These are phyloP conservation scores for Catenaria anguillulae DNA, from an alignment of 371 early-diverging fungal genomes.

Conservation along the genomic window DNA sequence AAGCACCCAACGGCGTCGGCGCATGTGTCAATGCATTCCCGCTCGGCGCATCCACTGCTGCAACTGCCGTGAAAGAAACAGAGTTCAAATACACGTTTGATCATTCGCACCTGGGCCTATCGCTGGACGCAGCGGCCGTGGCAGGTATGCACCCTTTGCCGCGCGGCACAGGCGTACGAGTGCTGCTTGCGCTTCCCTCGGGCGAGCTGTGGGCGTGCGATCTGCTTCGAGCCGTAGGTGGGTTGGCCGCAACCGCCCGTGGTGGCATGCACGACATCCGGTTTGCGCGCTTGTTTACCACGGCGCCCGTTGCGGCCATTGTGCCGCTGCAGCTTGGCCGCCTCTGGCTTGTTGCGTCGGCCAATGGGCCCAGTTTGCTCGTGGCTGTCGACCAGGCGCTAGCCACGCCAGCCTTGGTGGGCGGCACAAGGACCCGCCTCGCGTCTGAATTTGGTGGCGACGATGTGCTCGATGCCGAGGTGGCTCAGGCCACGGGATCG, in stretches of 20 bases:
- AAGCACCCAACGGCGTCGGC: conserved; percentile 39
- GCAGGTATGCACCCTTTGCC: conserved; percentile 7
- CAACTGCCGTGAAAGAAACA: background rate
- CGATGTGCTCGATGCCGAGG: too few species aligned
- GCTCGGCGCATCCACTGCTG: background rate
- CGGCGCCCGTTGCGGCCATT: conserved; percentile 36
- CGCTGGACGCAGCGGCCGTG: conserved; percentile 14
- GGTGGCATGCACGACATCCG: conserved; percentile 9
- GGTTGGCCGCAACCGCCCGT: conserved; percentile 1
- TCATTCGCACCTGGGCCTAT: conserved; percentile 16
- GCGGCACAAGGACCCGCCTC: too few species aligned
- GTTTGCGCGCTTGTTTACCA: conserved; percentile 8
- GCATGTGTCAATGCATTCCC: conserved; percentile 47
- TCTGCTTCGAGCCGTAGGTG: too few species aligned
- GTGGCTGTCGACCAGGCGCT: conserved; percentile 32
- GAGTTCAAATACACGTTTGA: background rate
- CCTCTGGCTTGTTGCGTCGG: conserved; percentile 67
- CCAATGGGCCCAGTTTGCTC: conserved; percentile 62
- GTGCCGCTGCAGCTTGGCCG: conserved; percentile 37
- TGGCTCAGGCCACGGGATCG: too few species aligned
- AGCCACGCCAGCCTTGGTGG: too few species aligned
- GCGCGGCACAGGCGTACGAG: too few species aligned
- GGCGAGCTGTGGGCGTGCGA: conserved; percentile 9
- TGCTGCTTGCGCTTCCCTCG: conserved; percentile 12
- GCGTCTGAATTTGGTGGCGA: too few species aligned